A percentile compares a stretch with the other conserved stretches of the same genome.
phyloP scores from a whole-genome alignment of 495 filamentous ascomycete species.

The Tuber brumale region DNA sequence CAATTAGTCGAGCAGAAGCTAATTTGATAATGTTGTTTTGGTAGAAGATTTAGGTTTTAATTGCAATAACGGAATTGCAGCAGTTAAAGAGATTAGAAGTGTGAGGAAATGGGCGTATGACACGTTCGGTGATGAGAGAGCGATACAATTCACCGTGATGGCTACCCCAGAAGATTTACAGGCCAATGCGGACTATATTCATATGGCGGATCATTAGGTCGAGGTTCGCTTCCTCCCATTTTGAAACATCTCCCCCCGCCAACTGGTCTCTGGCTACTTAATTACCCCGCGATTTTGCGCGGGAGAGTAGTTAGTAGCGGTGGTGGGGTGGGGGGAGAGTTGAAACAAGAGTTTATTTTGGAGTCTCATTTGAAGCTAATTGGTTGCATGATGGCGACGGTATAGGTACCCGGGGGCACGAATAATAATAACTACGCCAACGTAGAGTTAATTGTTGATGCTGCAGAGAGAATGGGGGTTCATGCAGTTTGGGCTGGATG shows the following conservation, averaged over 20 bases:
- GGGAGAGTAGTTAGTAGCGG: background rate
- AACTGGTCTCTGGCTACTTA: background rate
- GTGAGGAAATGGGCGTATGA: slow-evolving; percentile 99
- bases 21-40: background rate
- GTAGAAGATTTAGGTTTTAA: slow-evolving; percentile 63
- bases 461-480: slow-evolving; percentile 97
- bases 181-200: slow-evolving; percentile 97
- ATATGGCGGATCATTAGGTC: slow-evolving; percentile 98
- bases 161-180: slow-evolving; percentile 94
- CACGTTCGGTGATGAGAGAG: slow-evolving; percentile 93
- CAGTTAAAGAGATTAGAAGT: slow-evolving; percentile 96
- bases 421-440: slow-evolving; percentile 99
- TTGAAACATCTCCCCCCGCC: background rate
- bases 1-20: background rate
- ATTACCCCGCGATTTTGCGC: background rate
- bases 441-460: slow-evolving; percentile 96
- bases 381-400: background rate
- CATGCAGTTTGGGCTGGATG: slow-evolving; percentile 99
- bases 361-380: background rate
- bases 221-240: slow-evolving; percentile 53
- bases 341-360: background rate
- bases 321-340: slow-evolving; percentile 55
- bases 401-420: slow-evolving; percentile 78
- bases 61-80: slow-evolving; percentile 99
- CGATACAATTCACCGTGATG: slow-evolving; percentile 99